Percentiles rank a stretch among this genome's conserved stretches.
phyloP scores from a whole-genome alignment of 2,329 filamentous ascomycete genomes.

The Aspergillus texensis region DNA sequence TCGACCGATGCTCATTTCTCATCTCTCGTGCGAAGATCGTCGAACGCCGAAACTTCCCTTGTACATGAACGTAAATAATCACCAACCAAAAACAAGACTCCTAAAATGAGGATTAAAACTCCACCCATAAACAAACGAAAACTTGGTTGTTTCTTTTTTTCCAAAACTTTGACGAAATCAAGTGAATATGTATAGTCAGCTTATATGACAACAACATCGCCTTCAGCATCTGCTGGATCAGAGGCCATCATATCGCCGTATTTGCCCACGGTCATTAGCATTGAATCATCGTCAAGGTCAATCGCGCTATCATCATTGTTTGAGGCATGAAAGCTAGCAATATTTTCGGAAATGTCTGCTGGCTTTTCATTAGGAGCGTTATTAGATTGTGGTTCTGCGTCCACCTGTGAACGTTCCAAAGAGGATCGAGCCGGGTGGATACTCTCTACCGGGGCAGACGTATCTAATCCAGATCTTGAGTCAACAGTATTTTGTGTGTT shows the following conservation, averaged over 20 bases:
- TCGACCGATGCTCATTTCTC: conserved; percentile 33
- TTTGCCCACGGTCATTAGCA: conserved; percentile 46
- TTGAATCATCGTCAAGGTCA: conserved; percentile 58
- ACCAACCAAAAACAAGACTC: conserved; percentile 29
- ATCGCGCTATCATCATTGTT: conserved; percentile 74
- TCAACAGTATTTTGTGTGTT: conserved; percentile 17
- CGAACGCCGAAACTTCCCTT: conserved; percentile 29
- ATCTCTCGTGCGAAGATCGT: conserved; percentile 34
- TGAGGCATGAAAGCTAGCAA: conserved; percentile 32
- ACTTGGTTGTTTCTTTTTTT: conserved; percentile 7
- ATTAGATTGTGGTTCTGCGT: conserved; percentile 24
- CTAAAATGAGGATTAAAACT: conserved; percentile 33
- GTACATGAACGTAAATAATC: conserved; percentile 23
- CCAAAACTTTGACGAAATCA: conserved; percentile 20
- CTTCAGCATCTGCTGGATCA: conserved; percentile 48
- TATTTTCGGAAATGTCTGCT: conserved; percentile 49
- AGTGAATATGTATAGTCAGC: conserved; percentile 13
- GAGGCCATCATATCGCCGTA: conserved; percentile 51
- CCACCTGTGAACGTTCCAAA: conserved; percentile 19
- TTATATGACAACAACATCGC: conserved; percentile 50
- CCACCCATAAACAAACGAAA: conserved; percentile 25
- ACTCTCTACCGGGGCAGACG: conserved; percentile 20
- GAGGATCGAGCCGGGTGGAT: conserved; percentile 19
- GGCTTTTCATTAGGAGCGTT: conserved; percentile 45
- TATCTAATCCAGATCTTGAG: conserved; percentile 25